Evolutionary conservation across 2,329 filamentous ascomycete species (phyloP), one percentile per base, ranked within the genome.

Genomic region (Stromatinia cepivora): DNA sequence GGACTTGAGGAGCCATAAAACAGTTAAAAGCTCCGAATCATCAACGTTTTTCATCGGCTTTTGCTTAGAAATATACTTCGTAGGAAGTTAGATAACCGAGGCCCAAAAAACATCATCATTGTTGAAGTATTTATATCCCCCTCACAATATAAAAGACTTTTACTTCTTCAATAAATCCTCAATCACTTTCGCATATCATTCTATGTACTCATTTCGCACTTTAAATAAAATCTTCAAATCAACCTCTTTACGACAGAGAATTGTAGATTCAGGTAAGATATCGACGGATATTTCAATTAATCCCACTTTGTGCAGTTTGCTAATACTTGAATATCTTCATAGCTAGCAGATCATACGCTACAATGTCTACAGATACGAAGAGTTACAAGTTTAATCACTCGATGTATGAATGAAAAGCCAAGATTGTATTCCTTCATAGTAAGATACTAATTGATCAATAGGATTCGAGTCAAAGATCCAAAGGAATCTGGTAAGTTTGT

Each of bases 381-480:
- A 92, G 86, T 71, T 98, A 98, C 82, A 92, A 95, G 81, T 84
- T 90, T 79, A 94, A 95, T 81, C 92, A 95, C 84, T 91, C 92
- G 69, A 98, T 98, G 94, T 88, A 78, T 78, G 85, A 70, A 5
- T 25, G 0, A 28, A 34, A 17, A 56, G 7, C 8, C 11, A n/a
- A 42, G 13, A 59, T 48, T 2, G 52, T 22, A 17, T 28, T 3
- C 3, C 34, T 11, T 42, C 9, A 20, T 71, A 67, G 70, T 69
- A 70, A 69, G 10, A 36, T 48, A 71, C 72, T 72, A 58, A 71
- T 71, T n/a, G 70, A 66, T 45, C 39, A 7, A 11, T 72, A 95
- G 92, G 92, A 85, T 97, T 79, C 91, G 94, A 80, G 91, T 98
- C 78, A 98, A 98, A 82, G 93, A 99, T 82, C 94, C 94, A 15